phyloP scores from a whole-genome alignment of 2,329 filamentous ascomycete genomes.

The Ascochyta fabae region DNA sequence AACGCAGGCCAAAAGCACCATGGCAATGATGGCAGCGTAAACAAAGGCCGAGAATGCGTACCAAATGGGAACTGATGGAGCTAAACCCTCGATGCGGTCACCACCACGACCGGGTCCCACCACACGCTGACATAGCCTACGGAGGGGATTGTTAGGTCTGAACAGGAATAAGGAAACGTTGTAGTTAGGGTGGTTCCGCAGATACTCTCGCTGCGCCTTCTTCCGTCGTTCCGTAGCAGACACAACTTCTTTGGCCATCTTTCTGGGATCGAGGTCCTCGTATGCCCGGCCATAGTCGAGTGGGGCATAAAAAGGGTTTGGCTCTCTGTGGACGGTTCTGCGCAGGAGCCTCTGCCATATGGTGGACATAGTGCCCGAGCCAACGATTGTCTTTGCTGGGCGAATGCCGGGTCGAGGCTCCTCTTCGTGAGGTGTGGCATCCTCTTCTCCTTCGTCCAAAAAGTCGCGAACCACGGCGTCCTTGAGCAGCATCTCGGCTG shows the following conservation, averaged over 20 bases:
- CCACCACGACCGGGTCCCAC: slow-evolving; percentile 89
- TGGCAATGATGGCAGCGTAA: slow-evolving; percentile 91
- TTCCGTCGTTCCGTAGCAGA: slow-evolving; percentile 82
- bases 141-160: slow-evolving; percentile 75
- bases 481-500: slow-evolving; percentile 95
- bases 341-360: slow-evolving; percentile 67
- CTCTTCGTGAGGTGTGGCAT: slow-evolving; percentile 30
- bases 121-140: slow-evolving; percentile 83
- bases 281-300: slow-evolving; percentile 74
- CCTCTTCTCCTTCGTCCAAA: slow-evolving; percentile 72
- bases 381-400: slow-evolving; percentile 53
- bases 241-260: slow-evolving; percentile 90
- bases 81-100: slow-evolving; percentile 86
- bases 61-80: slow-evolving; percentile 89
- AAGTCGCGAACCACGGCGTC: slow-evolving; percentile 96
- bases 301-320: slow-evolving; percentile 93
- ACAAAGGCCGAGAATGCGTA: slow-evolving; percentile 93
- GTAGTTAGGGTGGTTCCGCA: slow-evolving; percentile 85
- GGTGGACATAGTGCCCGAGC: slow-evolving; percentile 65
- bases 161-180: slow-evolving; percentile 94
- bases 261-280: slow-evolving; percentile 80
- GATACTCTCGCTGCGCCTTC: slow-evolving; percentile 87
- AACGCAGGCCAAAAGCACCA: slow-evolving; percentile 95
- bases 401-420: slow-evolving; percentile 47
- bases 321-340: slow-evolving; percentile 70